Conservation (phyloP, 2,329 filamentous ascomycete genomes). For the Furcasterigmium sp. region DNA sequence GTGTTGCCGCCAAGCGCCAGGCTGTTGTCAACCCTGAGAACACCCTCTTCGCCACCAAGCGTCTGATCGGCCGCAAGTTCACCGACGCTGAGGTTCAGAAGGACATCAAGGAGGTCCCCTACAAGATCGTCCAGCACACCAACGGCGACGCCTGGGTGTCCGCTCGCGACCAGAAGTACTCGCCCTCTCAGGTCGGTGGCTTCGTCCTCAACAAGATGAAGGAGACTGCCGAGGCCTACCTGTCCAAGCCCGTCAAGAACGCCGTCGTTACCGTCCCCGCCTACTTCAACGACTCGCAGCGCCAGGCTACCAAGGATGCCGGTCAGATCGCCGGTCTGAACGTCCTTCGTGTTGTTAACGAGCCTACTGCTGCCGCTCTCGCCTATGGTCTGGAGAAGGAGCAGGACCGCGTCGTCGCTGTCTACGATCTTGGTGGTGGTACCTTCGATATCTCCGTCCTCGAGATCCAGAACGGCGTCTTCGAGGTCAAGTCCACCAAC, state of each 20-base stretch:
- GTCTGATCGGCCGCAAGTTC: slow-evolving; percentile 97
- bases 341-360: slow-evolving; percentile 95
- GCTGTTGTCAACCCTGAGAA: slow-evolving; percentile 98
- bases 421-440: slow-evolving; percentile 97
- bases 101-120: slow-evolving; percentile 95
- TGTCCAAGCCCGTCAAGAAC: slow-evolving; percentile 88
- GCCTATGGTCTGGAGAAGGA: slow-evolving; percentile 97
- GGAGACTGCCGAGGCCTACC: slow-evolving; percentile 93
- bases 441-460: slow-evolving; percentile 99
- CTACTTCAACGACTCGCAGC: slow-evolving; percentile 98
- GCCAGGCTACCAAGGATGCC: slow-evolving; percentile 96
- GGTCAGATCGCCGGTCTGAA: slow-evolving; percentile 95
- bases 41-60: slow-evolving; percentile 97
- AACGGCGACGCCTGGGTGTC: slow-evolving; percentile 97
- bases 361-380: slow-evolving; percentile 92
- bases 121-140: slow-evolving; percentile 96
- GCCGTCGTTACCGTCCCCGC: slow-evolving; percentile 94
- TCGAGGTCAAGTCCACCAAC: slow-evolving; percentile 99
- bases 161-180: slow-evolving; percentile 91
- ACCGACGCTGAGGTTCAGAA: slow-evolving; percentile 89
- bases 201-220: slow-evolving; percentile 99
- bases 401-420: slow-evolving; percentile 80
- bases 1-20: slow-evolving; percentile 96
- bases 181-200: slow-evolving; percentile 95
- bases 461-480: slow-evolving; percentile 95